phyloP scores from a whole-genome alignment of 768 basidiomycete genomes.

The Rhodotorula diobovata region DNA sequence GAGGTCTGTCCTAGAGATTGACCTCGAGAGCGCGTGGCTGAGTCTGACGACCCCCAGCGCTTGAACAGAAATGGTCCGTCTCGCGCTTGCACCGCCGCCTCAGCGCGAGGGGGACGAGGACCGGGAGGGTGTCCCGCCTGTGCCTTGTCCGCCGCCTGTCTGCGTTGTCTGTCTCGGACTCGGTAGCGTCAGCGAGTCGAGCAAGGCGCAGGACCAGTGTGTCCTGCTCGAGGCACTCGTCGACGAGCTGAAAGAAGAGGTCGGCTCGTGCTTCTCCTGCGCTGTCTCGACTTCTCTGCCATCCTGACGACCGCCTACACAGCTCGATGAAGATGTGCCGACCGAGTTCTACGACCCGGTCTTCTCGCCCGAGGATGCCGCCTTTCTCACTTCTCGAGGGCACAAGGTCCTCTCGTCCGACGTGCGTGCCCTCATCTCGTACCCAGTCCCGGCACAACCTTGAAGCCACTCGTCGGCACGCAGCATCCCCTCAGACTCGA shows the following conservation, averaged over 20 bases:
- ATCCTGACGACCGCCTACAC: too few species aligned
- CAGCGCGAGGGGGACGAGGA: too few species aligned
- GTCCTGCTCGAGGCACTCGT: slow-evolving; percentile 21
- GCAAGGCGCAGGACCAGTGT: slow-evolving; percentile 38
- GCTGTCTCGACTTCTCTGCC: too few species aligned
- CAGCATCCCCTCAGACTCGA: slow-evolving; percentile 18
- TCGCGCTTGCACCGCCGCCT: background rate
- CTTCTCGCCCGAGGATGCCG: slow-evolving; percentile 26
- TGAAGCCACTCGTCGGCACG: background rate
- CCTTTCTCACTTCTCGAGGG: slow-evolving; percentile 7
- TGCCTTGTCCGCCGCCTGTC: slow-evolving; percentile 7
- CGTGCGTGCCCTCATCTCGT: background rate
- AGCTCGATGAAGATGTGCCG: background rate
- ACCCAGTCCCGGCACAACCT: too few species aligned
- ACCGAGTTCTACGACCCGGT: slow-evolving; percentile 34
- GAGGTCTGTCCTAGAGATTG: background rate
- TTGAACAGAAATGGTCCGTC: slow-evolving; percentile 9
- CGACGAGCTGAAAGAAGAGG: slow-evolving; percentile 4
- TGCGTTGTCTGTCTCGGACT: slow-evolving; percentile 35
- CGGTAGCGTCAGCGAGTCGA: slow-evolving; percentile 33
- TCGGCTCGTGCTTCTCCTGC: too few species aligned
- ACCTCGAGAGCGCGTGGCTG: too few species aligned
- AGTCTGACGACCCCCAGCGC: fast-evolving
- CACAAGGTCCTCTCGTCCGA: slow-evolving; percentile 12
- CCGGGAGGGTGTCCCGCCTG: background rate